Evolutionary conservation across 2,329 filamentous ascomycete species (phyloP).

Genomic region (Clarireedia homoeocarpa): DNA sequence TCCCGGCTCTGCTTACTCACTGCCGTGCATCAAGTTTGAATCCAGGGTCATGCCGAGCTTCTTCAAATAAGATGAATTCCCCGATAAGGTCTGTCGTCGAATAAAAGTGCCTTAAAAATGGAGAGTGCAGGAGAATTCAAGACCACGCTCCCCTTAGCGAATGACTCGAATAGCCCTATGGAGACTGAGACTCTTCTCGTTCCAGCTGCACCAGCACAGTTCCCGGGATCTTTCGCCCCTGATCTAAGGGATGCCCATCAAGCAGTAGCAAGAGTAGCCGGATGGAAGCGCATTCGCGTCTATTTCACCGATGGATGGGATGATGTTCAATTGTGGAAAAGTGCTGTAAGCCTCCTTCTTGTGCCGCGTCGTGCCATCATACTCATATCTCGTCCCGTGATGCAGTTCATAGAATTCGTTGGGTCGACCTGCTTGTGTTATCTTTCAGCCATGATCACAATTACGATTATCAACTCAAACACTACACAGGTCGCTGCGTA

Average conservation of each 20-base stretch:
- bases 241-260: slow-evolving; percentile 13
- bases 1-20: no score
- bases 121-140: background rate
- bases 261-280: slow-evolving; percentile 1
- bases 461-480: slow-evolving; percentile 26
- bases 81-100: no score
- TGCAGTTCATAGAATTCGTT: slow-evolving; percentile 28
- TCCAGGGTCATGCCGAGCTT: no score
- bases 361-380: background rate
- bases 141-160: background rate
- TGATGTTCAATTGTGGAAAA: slow-evolving; percentile 15
- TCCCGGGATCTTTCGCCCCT: slow-evolving; percentile 17
- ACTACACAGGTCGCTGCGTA: slow-evolving; percentile 27
- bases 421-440: slow-evolving; percentile 28
- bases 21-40: no score
- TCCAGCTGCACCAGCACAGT: slow-evolving; percentile 13
- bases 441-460: slow-evolving; percentile 27
- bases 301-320: slow-evolving; percentile 16
- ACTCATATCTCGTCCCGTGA: background rate
- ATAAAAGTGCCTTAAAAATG: background rate
- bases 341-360: slow-evolving; percentile 8
- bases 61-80: no score
- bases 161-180: background rate
- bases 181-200: background rate
- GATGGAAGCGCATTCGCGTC: background rate